Conservation (phyloP, 805 yeast genomes). For the Pichia cabralensis region DNA sequence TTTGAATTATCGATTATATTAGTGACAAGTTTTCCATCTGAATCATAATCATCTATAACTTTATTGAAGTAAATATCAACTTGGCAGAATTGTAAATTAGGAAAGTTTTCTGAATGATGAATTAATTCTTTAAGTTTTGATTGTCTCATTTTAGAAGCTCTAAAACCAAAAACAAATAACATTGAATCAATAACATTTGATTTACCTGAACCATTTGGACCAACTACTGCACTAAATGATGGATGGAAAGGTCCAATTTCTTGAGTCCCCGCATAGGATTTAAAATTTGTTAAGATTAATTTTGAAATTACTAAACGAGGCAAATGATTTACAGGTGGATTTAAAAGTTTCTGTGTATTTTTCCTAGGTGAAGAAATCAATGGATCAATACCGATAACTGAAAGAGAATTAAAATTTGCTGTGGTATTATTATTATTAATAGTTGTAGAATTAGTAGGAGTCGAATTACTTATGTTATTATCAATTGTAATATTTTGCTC, state of each 20-base stretch:
- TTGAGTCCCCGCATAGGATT: slow-evolving; percentile 91
- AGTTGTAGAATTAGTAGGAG: neutral
- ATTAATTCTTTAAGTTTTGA: slow-evolving; percentile 86
- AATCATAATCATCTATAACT: slow-evolving; percentile 44
- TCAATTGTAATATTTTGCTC: no score
- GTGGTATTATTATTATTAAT: no score
- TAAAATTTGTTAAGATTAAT: slow-evolving; percentile 73
- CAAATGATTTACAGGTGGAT: slow-evolving; percentile 4
- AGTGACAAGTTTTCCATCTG: slow-evolving; percentile 11
- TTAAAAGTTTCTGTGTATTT: slow-evolving; percentile 1
- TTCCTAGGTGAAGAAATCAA: slow-evolving; percentile 8
- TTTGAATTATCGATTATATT: slow-evolving; percentile 43
- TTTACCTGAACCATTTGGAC: slow-evolving; percentile 98
- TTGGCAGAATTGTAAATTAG: slow-evolving; percentile 61
- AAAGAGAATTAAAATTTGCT: no score
- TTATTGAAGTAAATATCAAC: slow-evolving; percentile 85
- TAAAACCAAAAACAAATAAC: slow-evolving; percentile 92
- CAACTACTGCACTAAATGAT: slow-evolving; percentile 94
- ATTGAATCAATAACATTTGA: slow-evolving; percentile 97
- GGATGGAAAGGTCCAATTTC: slow-evolving; percentile 90
- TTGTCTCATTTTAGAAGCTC: slow-evolving; percentile 96
- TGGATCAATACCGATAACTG: slow-evolving; percentile 13
- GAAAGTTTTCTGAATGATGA: slow-evolving; percentile 74
- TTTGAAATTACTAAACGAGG: slow-evolving; percentile 64
- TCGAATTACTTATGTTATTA: no score